Base-by-base conservation (phyloP, 2,329 filamentous ascomycete species). In the Coccinonectria pachysandricola region DNA sequence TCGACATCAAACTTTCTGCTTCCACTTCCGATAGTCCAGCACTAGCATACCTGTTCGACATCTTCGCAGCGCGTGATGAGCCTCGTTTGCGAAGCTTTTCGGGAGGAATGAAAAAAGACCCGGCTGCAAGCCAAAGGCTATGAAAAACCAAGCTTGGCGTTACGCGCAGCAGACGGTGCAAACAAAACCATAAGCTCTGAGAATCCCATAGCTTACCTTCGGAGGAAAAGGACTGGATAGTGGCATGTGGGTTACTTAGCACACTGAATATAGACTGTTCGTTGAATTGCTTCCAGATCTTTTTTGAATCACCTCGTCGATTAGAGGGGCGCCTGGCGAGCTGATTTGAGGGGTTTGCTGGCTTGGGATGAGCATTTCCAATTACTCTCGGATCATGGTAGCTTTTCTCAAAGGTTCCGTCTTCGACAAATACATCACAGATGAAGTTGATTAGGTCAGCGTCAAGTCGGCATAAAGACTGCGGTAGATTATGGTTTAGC, bases 201-300 rank as follows among this genome's bases (percentile, higher is more conserved):
- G 72, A 75, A 46, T 78, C 71, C 28, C 71, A 62, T 1, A 73
- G 46, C 22, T 64, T 59, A 8, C 60, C 63, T 8, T 67, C 56
- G 21, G 54, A 49, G 2, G 64, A 66, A 35, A 81, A 80, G 1
- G 75, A 78, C 19, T 52, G 53, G 15, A 77, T 51, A 7, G 73
- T 51, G 5, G 65, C 57, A 9, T 59, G 57, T 1, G 73, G 69
- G 24, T 72, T 64, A 37, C 71, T 73, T 24, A 81, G 57, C 6
- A 76, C 65, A 38, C 68, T 68, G 45, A 79, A 80, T 6, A 80
- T 53, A 25, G 68, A 72, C 42, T 80, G 76, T 36, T 77, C 68
- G 16, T 70, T 62, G 40, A 80, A 80, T 2, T 60, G 45, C 35
- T 64, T 69, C 70, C 75, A 79, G 32, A 71, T 59, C 8, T 54